Evolutionary conservation across 768 basidiomycete genomes (phyloP).

Genomic region (Lactarius pseudohatsudake): DNA sequence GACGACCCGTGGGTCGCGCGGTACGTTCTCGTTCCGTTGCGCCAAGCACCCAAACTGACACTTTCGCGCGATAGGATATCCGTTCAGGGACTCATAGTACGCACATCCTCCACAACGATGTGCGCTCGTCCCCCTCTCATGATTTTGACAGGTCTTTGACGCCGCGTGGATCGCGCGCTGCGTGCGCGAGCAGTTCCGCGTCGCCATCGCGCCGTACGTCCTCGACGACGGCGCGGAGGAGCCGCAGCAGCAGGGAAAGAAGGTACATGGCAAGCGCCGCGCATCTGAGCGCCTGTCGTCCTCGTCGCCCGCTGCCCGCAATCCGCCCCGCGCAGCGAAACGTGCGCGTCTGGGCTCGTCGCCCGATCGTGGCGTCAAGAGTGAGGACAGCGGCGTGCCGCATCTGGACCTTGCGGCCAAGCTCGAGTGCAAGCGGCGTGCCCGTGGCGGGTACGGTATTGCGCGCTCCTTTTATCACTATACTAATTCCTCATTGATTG

Average conservation of each 20-base stretch:
- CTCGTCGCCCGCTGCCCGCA: neutral
- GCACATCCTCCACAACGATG: neutral
- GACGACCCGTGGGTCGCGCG: constrained; percentile 21
- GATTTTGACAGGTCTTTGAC: constrained; percentile 8
- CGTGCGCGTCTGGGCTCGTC: constrained; percentile 5
- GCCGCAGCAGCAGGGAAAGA: neutral
- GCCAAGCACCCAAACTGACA: neutral
- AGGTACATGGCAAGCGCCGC: neutral
- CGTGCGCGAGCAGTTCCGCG: neutral
- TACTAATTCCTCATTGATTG: neutral
- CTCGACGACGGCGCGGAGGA: neutral
- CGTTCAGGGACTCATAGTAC: constrained; percentile 1
- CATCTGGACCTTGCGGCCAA: neutral
- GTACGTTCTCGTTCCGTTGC: constrained; percentile 8
- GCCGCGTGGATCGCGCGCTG: constrained; percentile 7
- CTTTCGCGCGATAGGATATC: neutral
- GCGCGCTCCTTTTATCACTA: neutral
- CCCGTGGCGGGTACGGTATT: neutral
- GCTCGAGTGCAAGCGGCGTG: neutral
- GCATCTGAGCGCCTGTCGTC: neutral
- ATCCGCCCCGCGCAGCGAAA: neutral
- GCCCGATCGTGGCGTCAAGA: neutral
- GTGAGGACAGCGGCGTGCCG: neutral
- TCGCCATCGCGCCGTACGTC: constrained; percentile 3
- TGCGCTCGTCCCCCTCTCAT: neutral